Percentiles rank a stretch among this genome's conserved stretches.
phyloP scores from a whole-genome alignment of 2,329 filamentous ascomycete genomes.

The Fusarium sp. region DNA sequence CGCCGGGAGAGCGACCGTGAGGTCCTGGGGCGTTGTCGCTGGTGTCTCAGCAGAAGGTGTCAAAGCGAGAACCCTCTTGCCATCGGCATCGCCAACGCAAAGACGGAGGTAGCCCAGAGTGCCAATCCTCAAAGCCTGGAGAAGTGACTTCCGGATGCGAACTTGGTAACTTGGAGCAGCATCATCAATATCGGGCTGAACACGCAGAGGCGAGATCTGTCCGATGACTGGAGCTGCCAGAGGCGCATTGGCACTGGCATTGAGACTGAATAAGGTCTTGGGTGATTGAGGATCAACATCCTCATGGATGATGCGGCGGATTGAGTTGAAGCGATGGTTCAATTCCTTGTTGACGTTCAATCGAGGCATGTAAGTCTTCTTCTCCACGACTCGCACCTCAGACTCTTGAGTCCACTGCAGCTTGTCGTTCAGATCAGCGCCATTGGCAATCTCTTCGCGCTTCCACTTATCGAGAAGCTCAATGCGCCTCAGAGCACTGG shows the following conservation, averaged over 20 bases:
- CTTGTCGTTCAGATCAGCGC: not conserved
- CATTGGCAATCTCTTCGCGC: not conserved
- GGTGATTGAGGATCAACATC: not conserved
- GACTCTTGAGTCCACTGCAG: slow-evolving; percentile 1
- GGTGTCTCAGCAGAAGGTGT: not conserved
- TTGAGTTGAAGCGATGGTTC: not conserved
- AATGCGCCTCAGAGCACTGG: not conserved
- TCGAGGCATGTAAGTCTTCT: not conserved
- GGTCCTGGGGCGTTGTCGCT: not conserved
- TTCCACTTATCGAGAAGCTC: slow-evolving; percentile 1
- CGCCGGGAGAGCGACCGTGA: not conserved
- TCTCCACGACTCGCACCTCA: not conserved
- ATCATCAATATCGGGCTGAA: not conserved
- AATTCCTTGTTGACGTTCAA: not conserved
- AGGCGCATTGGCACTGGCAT: not conserved
- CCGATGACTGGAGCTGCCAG: not conserved
- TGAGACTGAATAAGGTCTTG: not conserved
- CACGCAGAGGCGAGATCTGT: not conserved
- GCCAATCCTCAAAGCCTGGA: not conserved
- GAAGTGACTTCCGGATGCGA: not conserved
- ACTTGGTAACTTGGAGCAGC: not conserved
- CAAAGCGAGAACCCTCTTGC: not conserved
- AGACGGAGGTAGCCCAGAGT: not conserved
- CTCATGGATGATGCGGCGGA: not conserved
- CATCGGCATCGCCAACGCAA: not conserved